Percentiles rank a stretch among this genome's conserved stretches.
Conservation (phyloP, 306 rosid species). For the Alnus glutinosa region DNA sequence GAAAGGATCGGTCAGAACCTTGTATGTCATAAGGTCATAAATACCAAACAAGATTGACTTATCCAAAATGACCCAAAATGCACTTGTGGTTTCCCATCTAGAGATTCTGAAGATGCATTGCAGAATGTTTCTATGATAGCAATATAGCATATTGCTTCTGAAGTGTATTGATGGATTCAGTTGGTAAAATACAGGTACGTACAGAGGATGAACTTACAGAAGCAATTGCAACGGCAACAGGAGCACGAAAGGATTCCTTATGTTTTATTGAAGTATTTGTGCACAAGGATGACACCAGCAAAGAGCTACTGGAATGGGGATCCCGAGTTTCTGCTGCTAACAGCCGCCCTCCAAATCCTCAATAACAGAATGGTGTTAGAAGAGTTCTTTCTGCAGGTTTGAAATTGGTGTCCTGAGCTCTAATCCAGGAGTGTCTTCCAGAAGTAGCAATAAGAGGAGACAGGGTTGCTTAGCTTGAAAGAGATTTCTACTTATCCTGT, state of each 20-base stretch:
- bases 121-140: not conserved
- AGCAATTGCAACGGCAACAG: conserved; percentile 60
- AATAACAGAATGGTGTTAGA: conserved; percentile 30
- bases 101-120: not conserved
- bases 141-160: not conserved
- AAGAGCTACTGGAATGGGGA: conserved; percentile 94
- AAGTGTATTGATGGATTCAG: not conserved
- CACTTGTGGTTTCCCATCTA: not conserved
- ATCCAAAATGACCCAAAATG: not conserved
- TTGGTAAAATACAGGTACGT: conserved; percentile 48
- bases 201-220: conserved; percentile 71
- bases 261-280: conserved; percentile 74
- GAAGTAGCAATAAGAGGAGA: conserved; percentile 19
- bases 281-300: conserved; percentile 90
- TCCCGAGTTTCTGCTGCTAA: conserved; percentile 90
- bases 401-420: not conserved
- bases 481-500: not conserved
- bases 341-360: conserved; percentile 86
- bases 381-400: not conserved
- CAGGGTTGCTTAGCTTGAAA: not conserved
- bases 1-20: not conserved
- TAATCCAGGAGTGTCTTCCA: not conserved
- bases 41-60: not conserved
- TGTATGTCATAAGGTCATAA: not conserved
- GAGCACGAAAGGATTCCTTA: conserved; percentile 55